Percentiles rank a stretch among this genome's conserved stretches.
Evolutionary conservation across 169 alveolate species (phyloP).

Genomic region (Amoebophrya sp.): DNA sequence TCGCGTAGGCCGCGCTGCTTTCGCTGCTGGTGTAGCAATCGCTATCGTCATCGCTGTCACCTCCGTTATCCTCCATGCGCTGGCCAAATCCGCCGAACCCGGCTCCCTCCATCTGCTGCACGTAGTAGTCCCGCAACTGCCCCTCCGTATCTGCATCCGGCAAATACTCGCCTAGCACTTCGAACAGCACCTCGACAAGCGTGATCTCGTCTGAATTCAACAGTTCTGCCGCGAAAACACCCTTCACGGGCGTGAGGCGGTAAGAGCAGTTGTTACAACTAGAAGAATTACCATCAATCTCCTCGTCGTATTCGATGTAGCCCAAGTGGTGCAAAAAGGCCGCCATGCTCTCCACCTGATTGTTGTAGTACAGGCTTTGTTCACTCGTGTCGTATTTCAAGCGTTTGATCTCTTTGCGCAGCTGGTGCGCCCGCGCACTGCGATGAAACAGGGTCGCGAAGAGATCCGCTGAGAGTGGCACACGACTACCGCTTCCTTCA

Average conservation of each 20-base stretch:
- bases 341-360: background rate
- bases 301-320: background rate
- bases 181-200: background rate
- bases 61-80: no score
- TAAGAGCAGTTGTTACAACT: background rate
- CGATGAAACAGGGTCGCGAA: no score
- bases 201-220: background rate
- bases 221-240: background rate
- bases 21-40: no score
- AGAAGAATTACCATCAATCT: background rate
- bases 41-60: no score
- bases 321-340: background rate
- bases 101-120: no score
- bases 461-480: no score
- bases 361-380: background rate
- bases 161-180: background rate
- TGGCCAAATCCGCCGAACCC: no score
- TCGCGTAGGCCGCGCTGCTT: no score
- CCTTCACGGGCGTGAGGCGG: background rate
- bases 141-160: background rate
- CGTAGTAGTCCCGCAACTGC: background rate
- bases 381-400: background rate
- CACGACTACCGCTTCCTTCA: no score
- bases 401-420: background rate
- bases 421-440: no score